Conservation (phyloP, 495 filamentous ascomycete genomes). For the Aspergillus sclerotioniger region DNA sequence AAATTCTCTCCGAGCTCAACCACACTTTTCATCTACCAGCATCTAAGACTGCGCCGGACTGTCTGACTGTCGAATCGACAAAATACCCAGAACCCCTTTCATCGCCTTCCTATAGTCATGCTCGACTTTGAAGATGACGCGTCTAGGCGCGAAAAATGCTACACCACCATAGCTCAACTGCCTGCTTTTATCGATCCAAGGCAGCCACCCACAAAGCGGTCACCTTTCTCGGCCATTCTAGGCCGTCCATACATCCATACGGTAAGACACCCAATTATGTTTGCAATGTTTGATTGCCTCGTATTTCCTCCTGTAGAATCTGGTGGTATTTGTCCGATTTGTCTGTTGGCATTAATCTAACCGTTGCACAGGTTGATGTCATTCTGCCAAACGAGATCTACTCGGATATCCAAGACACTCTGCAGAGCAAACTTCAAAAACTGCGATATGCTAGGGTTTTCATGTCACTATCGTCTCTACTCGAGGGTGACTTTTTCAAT, state of each 20-base stretch:
- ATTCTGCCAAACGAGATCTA: slow-evolving; percentile 69
- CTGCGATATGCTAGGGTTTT: slow-evolving; percentile 65
- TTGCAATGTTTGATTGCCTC: background rate
- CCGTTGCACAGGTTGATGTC: slow-evolving; percentile 60
- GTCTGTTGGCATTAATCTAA: slow-evolving; percentile 6
- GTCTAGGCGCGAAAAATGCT: slow-evolving; percentile 66
- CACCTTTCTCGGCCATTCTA: slow-evolving; percentile 68
- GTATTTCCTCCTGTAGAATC: background rate
- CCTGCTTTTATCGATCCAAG: slow-evolving; percentile 63
- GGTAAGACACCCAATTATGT: slow-evolving; percentile 39
- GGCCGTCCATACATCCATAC: slow-evolving; percentile 74
- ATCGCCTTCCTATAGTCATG: slow-evolving; percentile 40
- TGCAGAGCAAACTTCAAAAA: slow-evolving; percentile 44
- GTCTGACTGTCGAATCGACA: background rate
- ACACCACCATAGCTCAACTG: slow-evolving; percentile 65
- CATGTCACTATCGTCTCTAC: slow-evolving; percentile 67
- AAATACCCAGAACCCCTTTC: background rate
- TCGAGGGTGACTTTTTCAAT: slow-evolving; percentile 80
- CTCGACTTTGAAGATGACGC: slow-evolving; percentile 54
- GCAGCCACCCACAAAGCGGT: slow-evolving; percentile 67
- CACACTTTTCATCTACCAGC: background rate
- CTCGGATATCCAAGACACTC: slow-evolving; percentile 52
- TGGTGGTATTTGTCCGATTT: no score
- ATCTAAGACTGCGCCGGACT: background rate
- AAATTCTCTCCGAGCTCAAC: background rate